These are phyloP conservation scores for Arabis hirsuta DNA, from an alignment of 345 rosid genomes.

Conservation along the genomic window DNA sequence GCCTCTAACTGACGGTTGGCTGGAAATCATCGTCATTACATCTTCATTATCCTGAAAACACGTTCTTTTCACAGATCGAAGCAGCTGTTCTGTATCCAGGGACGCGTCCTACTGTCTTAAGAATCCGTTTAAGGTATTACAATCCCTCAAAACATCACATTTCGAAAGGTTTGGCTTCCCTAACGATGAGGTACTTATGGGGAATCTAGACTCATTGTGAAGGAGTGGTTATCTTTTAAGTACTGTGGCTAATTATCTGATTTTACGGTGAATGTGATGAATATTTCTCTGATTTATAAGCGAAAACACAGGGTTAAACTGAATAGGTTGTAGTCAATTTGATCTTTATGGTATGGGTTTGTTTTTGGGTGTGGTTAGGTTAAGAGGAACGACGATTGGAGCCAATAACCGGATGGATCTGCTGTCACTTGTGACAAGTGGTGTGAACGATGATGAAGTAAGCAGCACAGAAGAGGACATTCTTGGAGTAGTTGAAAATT, in stretches of 20 bases:
- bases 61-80: slow-evolving; percentile 62
- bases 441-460: slow-evolving; percentile 63
- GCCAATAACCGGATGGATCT: slow-evolving; percentile 94
- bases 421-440: slow-evolving; percentile 85
- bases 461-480: slow-evolving; percentile 67
- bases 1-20: background rate
- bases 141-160: slow-evolving; percentile 1
- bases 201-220: background rate
- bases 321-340: background rate
- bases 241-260: background rate
- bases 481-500: slow-evolving; percentile 69
- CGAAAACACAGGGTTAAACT: background rate
- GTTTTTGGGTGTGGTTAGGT: slow-evolving; percentile 45
- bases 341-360: background rate
- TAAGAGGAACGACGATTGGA: slow-evolving; percentile 80
- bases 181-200: background rate
- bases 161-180: background rate
- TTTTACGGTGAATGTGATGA: background rate
- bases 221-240: background rate
- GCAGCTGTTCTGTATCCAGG: slow-evolving; percentile 91
- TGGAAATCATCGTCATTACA: slow-evolving; percentile 8
- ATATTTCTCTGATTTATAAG: background rate
- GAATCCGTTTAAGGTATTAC: slow-evolving; percentile 78
- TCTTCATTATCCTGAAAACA: slow-evolving; percentile 1
- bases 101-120: slow-evolving; percentile 73